Evolutionary conservation across 805 yeast genomes (phyloP).

Genomic region (Starmerella bombi): DNA sequence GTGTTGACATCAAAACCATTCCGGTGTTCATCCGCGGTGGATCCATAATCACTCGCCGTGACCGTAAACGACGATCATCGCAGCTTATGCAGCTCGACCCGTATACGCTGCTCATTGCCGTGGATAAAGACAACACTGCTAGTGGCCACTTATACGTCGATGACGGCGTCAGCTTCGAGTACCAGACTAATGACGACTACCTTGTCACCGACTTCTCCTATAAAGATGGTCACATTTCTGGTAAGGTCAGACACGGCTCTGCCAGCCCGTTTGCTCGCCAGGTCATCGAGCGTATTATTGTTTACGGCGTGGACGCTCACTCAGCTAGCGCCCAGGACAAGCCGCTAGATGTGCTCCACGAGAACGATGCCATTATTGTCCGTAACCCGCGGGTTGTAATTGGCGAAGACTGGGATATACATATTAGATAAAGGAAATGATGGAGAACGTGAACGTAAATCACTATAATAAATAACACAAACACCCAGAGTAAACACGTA

Average conservation of each 20-base stretch:
- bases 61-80: constrained; percentile 68
- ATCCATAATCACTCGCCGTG: constrained; percentile 49
- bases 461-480: no score
- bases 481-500: not conserved
- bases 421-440: no score
- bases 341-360: constrained; percentile 7
- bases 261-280: constrained; percentile 7
- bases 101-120: constrained; percentile 56
- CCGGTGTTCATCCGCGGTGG: constrained; percentile 78
- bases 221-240: constrained; percentile 21
- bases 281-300: constrained; percentile 22
- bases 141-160: constrained; percentile 57
- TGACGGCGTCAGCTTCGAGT: constrained; percentile 66
- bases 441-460: no score
- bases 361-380: constrained; percentile 27
- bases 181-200: constrained; percentile 37
- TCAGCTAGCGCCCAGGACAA: constrained; percentile 28
- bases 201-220: constrained; percentile 31
- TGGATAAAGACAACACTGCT: constrained; percentile 37
- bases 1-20: constrained; percentile 42
- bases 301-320: constrained; percentile 22
- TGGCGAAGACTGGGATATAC: constrained; percentile 41
- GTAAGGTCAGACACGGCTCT: constrained; percentile 10
- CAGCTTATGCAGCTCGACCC: constrained; percentile 69
- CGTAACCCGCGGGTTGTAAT: constrained; percentile 40